These are phyloP conservation scores for Gracilaria caudata DNA, from an alignment of 23 red algal genomes.

Conservation along the genomic window DNA sequence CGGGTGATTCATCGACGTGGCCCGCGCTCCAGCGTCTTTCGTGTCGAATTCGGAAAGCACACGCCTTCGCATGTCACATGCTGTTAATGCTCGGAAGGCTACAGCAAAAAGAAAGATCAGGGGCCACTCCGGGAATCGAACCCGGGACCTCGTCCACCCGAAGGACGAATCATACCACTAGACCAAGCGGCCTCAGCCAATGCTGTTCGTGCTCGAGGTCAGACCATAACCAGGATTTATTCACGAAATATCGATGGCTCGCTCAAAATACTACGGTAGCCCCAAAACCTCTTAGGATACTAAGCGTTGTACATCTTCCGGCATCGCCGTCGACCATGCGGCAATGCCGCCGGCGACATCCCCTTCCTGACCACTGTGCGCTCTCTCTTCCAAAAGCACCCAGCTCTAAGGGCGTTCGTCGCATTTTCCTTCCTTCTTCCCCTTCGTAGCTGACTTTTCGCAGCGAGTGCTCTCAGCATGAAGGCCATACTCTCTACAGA, in stretches of 20 bases:
- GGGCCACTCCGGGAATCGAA: constrained; percentile 76
- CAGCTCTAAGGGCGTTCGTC: not conserved
- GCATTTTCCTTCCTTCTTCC: not conserved
- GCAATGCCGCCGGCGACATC: not conserved
- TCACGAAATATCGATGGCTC: not conserved
- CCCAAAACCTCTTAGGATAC: not conserved
- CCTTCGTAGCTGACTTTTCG: not conserved
- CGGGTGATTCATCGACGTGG: not conserved
- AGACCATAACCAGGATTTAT: not conserved
- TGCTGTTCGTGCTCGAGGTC: not conserved
- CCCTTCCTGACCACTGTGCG: not conserved
- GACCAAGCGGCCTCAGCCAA: constrained; percentile 60
- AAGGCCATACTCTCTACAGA: constrained; percentile 68
- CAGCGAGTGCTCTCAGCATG: constrained; percentile 45
- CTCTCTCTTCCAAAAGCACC: too few relatives aligned
- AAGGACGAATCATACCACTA: constrained; percentile 82
- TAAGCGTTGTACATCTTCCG: not conserved
- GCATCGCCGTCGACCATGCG: constrained; percentile 2
- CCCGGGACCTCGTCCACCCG: constrained; percentile 77
- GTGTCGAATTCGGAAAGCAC: constrained; percentile 18
- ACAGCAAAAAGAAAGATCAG: not conserved
- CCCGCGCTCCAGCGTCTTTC: not conserved
- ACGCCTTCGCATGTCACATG: too few relatives aligned
- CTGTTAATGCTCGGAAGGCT: not conserved
- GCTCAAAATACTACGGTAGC: not conserved